Conservation (phyloP, 2,329 filamentous ascomycete genomes). For the Cytospora piceae region DNA sequence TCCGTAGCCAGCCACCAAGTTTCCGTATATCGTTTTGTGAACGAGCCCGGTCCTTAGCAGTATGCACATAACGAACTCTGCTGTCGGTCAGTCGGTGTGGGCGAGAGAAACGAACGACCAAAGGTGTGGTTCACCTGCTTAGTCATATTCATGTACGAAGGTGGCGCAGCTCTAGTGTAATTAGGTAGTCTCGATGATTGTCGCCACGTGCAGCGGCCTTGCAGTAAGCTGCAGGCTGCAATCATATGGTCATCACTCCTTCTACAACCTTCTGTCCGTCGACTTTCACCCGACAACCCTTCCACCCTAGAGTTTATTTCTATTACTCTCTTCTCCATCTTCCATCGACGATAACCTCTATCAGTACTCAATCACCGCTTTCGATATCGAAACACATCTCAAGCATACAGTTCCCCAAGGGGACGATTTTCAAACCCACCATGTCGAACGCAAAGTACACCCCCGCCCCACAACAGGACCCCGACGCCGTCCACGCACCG, state of each 20-base stretch:
- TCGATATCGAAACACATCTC: not conserved
- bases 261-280: not conserved
- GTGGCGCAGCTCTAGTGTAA: not conserved
- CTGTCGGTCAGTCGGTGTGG: too few species aligned
- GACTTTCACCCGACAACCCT: not conserved
- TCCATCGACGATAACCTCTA: not conserved
- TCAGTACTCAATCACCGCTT: not conserved
- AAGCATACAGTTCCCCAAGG: not conserved
- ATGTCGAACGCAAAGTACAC: slow-evolving; percentile 77
- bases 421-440: not conserved
- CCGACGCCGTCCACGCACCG: slow-evolving; percentile 67
- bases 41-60: too few species aligned
- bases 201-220: slow-evolving; percentile 1
- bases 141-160: not conserved
- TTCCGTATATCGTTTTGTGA: too few species aligned
- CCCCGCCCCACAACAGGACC: slow-evolving; percentile 82
- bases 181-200: not conserved
- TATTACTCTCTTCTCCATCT: not conserved
- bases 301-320: not conserved
- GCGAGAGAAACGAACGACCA: too few species aligned
- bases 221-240: not conserved
- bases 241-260: slow-evolving; percentile 2
- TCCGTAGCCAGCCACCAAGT: too few species aligned
- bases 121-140: not conserved
- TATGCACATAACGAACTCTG: too few species aligned